Evolutionary conservation across 345 rosid species (phyloP).

Genomic region (Clausena lansium): DNA sequence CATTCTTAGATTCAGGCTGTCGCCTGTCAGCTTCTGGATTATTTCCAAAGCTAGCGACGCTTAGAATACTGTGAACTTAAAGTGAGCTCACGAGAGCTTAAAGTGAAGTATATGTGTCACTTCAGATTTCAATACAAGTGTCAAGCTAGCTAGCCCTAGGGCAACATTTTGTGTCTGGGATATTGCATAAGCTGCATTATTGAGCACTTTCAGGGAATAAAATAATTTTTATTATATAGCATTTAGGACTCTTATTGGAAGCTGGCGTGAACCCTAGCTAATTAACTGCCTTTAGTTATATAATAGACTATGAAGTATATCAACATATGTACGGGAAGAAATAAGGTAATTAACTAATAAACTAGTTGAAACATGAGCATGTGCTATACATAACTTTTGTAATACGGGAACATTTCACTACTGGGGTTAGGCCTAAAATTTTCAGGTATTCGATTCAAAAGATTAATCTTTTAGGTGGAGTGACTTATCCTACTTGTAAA

Average conservation of each 20-base stretch:
- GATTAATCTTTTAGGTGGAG: too few species aligned
- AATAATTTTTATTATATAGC: background rate
- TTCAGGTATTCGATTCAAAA: too few species aligned
- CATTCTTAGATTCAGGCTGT: background rate
- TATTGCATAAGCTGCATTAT: background rate
- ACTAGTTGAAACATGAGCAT: too few species aligned
- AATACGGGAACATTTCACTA: too few species aligned
- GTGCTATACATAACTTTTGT: too few species aligned
- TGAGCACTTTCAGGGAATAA: background rate
- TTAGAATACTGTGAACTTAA: background rate
- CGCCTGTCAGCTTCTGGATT: slow-evolving; percentile 5
- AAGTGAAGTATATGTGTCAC: background rate
- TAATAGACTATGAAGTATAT: too few species aligned
- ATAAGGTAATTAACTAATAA: too few species aligned
- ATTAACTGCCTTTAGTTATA: background rate
- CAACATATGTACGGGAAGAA: too few species aligned
- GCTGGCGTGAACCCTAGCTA: background rate
- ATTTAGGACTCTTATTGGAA: background rate
- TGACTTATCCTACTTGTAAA: too few species aligned
- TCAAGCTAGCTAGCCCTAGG: background rate
- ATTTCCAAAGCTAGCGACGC: too few species aligned
- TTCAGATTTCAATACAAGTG: background rate
- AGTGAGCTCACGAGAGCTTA: background rate
- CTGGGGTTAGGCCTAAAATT: too few species aligned
- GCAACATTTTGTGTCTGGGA: background rate